Conservation (phyloP, 148 eudicot genomes). For the Persicaria tinctoria region DNA sequence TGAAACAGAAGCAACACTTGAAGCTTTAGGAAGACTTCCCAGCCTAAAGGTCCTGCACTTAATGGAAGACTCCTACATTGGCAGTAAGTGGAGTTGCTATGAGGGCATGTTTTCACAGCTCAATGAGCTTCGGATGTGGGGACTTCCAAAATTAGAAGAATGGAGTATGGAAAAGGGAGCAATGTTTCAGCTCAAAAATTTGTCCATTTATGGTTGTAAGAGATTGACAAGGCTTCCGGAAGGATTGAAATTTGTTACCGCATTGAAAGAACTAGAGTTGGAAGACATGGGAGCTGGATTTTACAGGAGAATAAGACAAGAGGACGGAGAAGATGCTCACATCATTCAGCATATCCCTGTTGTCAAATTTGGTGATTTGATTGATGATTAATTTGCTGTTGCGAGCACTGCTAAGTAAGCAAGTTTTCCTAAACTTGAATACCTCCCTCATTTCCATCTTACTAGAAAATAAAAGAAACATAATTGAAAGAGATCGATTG, state of each 20-base stretch:
- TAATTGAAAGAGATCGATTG: too few relatives aligned
- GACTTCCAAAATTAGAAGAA: constrained; percentile 13
- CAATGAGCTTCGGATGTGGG: constrained; percentile 18
- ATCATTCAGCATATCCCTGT: not conserved
- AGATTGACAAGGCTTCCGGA: constrained; percentile 12
- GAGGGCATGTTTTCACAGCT: constrained; percentile 15
- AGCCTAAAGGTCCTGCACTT: constrained; percentile 15
- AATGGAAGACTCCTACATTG: constrained; percentile 22
- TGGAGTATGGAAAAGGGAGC: constrained; percentile 17
- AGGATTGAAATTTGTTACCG: constrained; percentile 15
- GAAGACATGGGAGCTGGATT: constrained; percentile 20
- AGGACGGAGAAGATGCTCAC: constrained; percentile 5
- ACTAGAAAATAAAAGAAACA: too few relatives aligned
- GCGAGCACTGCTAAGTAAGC: too few relatives aligned
- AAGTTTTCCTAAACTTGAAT: too few relatives aligned
- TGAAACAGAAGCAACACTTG: constrained; percentile 4
- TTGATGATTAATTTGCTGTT: too few relatives aligned
- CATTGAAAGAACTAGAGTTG: constrained; percentile 17
- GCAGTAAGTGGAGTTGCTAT: constrained; percentile 17
- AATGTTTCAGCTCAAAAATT: constrained; percentile 18
- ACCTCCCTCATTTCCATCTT: too few relatives aligned
- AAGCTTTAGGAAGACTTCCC: constrained; percentile 17
- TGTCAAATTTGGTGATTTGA: too few relatives aligned
- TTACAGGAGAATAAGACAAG: not conserved
- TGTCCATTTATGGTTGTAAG: constrained; percentile 16